A percentile compares a stretch with the other conserved stretches of the same genome.
phyloP scores from a whole-genome alignment of 2,329 filamentous ascomycete species.

The Scedosporium aurantiacum region DNA sequence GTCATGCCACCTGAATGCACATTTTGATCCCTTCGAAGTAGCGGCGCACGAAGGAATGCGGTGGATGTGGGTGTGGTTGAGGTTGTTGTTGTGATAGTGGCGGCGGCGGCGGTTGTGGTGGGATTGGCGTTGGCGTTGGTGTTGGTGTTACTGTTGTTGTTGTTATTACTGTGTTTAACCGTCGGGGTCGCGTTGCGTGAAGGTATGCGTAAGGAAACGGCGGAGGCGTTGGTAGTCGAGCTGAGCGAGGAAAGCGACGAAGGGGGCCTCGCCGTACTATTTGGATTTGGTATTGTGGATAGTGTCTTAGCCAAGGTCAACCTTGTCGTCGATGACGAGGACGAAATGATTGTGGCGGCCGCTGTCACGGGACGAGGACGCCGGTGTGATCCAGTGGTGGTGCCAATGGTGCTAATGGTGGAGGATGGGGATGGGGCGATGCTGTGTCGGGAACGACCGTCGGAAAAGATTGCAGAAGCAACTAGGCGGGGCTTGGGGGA shows the following conservation, averaged over 20 bases:
- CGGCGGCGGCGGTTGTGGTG: neutral
- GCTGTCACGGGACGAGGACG: constrained; percentile 6
- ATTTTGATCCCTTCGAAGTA: constrained; percentile 1
- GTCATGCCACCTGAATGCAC: constrained; percentile 4
- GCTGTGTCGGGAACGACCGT: constrained; percentile 3
- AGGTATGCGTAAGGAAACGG: neutral
- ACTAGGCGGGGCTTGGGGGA: constrained; percentile 1
- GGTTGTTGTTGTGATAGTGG: neutral
- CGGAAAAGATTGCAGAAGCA: neutral
- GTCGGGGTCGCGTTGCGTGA: neutral
- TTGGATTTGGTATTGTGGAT: neutral
- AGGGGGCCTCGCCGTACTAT: neutral
- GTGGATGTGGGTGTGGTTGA: neutral
- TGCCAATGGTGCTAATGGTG: neutral
- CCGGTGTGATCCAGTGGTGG: neutral
- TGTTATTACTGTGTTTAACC: neutral
- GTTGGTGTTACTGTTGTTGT: neutral
- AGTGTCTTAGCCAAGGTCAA: neutral
- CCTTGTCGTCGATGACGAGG: neutral
- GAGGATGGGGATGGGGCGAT: constrained; percentile 6
- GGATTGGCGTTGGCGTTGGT: neutral
- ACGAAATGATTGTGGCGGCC: constrained; percentile 1
- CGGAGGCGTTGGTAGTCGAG: constrained; percentile 5
- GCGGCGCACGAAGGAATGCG: neutral
- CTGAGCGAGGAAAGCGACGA: neutral